Evolutionary conservation across 495 filamentous ascomycete species (phyloP).

Genomic region (Rostrohypoxylon terebratum): DNA sequence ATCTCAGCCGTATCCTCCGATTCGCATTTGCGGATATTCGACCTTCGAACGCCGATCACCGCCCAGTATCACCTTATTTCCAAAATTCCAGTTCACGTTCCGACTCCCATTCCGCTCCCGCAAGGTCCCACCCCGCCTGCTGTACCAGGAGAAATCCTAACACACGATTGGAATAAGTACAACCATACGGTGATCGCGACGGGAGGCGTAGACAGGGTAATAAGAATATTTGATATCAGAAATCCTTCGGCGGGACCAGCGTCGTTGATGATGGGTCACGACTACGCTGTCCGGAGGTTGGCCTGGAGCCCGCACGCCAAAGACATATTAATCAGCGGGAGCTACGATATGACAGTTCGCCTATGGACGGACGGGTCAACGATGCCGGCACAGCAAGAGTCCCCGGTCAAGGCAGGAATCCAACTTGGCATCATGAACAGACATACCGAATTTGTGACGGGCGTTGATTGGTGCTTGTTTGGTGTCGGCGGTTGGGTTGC

Average conservation of each 20-base stretch:
- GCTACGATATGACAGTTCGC: conserved; percentile 97
- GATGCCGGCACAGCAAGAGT: conserved; percentile 53
- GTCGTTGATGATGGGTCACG: conserved; percentile 80
- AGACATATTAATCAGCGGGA: conserved; percentile 85
- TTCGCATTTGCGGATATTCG: conserved; percentile 87
- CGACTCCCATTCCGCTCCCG: conserved; percentile 56
- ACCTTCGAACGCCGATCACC: conserved; percentile 82
- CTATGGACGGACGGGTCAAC: conserved; percentile 86
- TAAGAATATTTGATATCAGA: conserved; percentile 90
- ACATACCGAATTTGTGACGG: conserved; percentile 97
- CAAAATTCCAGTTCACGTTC: conserved; percentile 79
- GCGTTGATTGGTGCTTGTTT: conserved; percentile 98
- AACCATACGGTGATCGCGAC: conserved; percentile 82
- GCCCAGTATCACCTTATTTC: conserved; percentile 84
- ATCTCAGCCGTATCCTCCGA: conserved; percentile 87
- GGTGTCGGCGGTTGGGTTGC: conserved; percentile 96
- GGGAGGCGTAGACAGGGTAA: conserved; percentile 86
- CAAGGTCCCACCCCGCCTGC: conserved; percentile 50
- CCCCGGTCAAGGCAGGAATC: conserved; percentile 62
- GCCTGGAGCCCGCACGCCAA: conserved; percentile 92
- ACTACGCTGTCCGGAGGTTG: conserved; percentile 86
- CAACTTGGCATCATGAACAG: conserved; percentile 88
- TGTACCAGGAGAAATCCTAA: conserved; percentile 77
- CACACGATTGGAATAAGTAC: conserved; percentile 99
- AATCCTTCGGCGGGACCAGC: conserved; percentile 76